Base-by-base conservation (phyloP, 2,329 filamentous ascomycete genomes). In the Leptographium flavum region DNA sequence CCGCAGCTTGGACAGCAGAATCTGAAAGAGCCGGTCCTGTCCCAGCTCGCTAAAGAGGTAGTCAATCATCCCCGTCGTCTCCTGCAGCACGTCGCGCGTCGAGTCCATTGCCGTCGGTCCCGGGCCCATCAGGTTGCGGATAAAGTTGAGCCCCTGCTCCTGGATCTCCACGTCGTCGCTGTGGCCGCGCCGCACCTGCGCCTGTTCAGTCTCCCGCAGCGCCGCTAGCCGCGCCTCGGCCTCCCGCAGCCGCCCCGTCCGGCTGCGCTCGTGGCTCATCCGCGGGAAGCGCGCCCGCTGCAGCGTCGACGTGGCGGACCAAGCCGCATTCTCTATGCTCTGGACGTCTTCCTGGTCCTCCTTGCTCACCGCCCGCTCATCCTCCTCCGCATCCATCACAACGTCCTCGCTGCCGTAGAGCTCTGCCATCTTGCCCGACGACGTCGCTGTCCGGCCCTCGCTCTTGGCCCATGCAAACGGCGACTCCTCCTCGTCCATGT, bases 121-220 rank as follows among this genome's bases (percentile, higher is more conserved):
- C 5, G 50, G 51, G 5, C 47, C 83, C 52, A 95, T 84, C 28
- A 96, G 69, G 60, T 98, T 98, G 45, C 90, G 76, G 50, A 98
- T 77, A 54, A 96, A 82, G 54, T 93, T 83, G 17, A 96, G 74
- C 0, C 82, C 85, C 62, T 96, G 88, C 58, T 94, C 87, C 62
- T 96, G 90, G 25, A 95, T 83, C 2, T 81, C 80, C 32, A 88
- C 70, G 52, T 93, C 85, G 52, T 94, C 83, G 52, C 79, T 79
- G 43, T 81, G 75, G 17, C 81, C 77, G 56, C 80, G 80, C 27
- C 79, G 72, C 22, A 71, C 68, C 21, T 79, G 74, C 50, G 83
- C 81, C 39, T 80, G 65, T 56, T 92, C 85, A 14, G 73, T 69
- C 43, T 84, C 80, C 47, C 79, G 72, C 13, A 80, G 61, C 6